Evolutionary conservation across 345 rosid genomes (phyloP), one percentile per base, ranked within the genome.

Genomic region (Ceriops decandra): DNA sequence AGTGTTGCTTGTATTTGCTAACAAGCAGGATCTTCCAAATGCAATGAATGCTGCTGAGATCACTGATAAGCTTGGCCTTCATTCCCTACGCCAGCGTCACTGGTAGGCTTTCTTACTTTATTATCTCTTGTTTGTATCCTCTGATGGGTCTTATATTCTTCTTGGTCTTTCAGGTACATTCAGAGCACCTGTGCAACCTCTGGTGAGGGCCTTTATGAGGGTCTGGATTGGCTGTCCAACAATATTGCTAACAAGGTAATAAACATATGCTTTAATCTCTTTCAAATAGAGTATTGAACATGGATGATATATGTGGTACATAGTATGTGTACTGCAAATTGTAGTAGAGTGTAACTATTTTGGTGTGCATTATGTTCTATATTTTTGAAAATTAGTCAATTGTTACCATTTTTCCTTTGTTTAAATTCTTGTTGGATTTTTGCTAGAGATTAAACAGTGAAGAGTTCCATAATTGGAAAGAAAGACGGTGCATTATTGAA

Each of bases 21-120:
- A 56, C 59, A 56, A 56, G 59, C 59, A 56, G 17, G 59, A 56
- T 56, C 59, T 56, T 56, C 59, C 59, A 21, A 56, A 56, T 56
- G 59, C 59, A 56, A 56, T 56, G 59, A 56, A 56, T 56, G 59
- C 59, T 1, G 59, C 59, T 56, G 59, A 56, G 59, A 56, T 56
- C 28, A 56, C 59, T 56, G 59, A 56, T 56, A 56, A 56, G 30
- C 59, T 56, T 56, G 59, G 59, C 16, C 59, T 56, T 15, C 26
- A 56, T 27, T 56, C 59, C 59, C 59, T 56, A 15, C 59, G 59
- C 16, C 59, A 56, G 59, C 59, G 59, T 56, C 59, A 56, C 17
- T 56, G 59, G 59, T 56, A 27, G 59, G 59, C 59, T 56, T 56
- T 24, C 30, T 21, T 5, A 0, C 11, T 56, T 56, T 22, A 27